Evolutionary conservation across 352 stramenopile genomes (phyloP).

Genomic region (Phytophthora sojae): DNA sequence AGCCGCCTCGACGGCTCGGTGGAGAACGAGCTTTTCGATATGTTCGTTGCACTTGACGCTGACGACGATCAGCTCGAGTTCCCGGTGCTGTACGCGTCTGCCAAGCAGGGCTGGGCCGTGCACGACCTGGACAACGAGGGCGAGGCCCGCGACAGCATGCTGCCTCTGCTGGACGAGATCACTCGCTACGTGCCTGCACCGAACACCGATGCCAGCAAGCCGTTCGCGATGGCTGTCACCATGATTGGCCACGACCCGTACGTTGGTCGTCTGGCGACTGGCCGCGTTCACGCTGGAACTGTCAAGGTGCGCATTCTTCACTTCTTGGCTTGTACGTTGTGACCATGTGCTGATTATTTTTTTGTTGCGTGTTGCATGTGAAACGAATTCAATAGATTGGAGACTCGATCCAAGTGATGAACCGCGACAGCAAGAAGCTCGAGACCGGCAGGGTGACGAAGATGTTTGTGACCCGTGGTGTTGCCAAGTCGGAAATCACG

Average conservation of each 20-base stretch:
- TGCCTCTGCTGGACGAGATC: slow-evolving; percentile 97
- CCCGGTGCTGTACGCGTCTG: slow-evolving; percentile 95
- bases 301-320: slow-evolving; percentile 56
- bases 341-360: neutral
- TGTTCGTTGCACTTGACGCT: slow-evolving; percentile 95
- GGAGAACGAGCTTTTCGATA: slow-evolving; percentile 97
- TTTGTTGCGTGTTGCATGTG: neutral
- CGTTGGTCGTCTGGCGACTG: slow-evolving; percentile 97
- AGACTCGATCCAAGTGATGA: slow-evolving; percentile 92
- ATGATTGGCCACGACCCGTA: slow-evolving; percentile 98
- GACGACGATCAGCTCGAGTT: slow-evolving; percentile 97
- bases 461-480: slow-evolving; percentile 87
- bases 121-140: slow-evolving; percentile 81
- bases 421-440: slow-evolving; percentile 83
- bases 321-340: neutral
- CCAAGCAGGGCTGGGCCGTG: slow-evolving; percentile 96
- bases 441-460: slow-evolving; percentile 87
- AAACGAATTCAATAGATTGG: slow-evolving; percentile 51
- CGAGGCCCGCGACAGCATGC: slow-evolving; percentile 89
- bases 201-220: slow-evolving; percentile 71
- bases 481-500: slow-evolving; percentile 85
- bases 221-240: slow-evolving; percentile 96
- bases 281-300: slow-evolving; percentile 94
- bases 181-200: slow-evolving; percentile 94
- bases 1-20: slow-evolving; percentile 93